These are phyloP conservation scores for Cylindrotheca fusiformis DNA, from an alignment of 108 stramenopile species.

Conservation along the genomic window DNA sequence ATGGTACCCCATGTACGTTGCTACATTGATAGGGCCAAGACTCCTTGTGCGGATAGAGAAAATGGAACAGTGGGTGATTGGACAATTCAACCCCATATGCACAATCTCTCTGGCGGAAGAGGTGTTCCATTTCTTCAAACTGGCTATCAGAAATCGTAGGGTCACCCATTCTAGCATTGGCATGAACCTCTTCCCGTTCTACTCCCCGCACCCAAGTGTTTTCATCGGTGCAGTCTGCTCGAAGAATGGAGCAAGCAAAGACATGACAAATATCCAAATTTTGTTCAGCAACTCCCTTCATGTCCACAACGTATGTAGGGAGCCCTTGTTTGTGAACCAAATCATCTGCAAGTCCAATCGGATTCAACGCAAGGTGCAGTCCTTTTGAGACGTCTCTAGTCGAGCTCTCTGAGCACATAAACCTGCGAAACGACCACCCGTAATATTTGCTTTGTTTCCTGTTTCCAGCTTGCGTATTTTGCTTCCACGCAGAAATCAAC, in stretches of 20 bases:
- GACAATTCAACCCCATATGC: not conserved
- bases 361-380: not conserved
- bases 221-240: not conserved
- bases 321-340: no score
- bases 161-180: not conserved
- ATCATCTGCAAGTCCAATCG: constrained; percentile 3
- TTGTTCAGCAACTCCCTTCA: not conserved
- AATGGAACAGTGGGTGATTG: not conserved
- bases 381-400: not conserved
- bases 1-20: no score
- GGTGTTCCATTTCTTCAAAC: not conserved
- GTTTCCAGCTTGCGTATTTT: not conserved
- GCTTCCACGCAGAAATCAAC: constrained; percentile 6
- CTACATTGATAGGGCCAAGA: no score
- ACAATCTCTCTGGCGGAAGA: no score
- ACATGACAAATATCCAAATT: constrained; percentile 3
- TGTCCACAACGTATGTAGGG: no score
- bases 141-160: not conserved
- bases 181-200: not conserved
- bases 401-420: not conserved
- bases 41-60: not conserved
- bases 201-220: constrained; percentile 2
- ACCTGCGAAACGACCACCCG: not conserved
- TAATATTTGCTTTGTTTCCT: not conserved
- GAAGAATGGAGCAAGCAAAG: not conserved